phyloP scores from a whole-genome alignment of 352 stramenopile species.

The Phytophthora crassamura region DNA sequence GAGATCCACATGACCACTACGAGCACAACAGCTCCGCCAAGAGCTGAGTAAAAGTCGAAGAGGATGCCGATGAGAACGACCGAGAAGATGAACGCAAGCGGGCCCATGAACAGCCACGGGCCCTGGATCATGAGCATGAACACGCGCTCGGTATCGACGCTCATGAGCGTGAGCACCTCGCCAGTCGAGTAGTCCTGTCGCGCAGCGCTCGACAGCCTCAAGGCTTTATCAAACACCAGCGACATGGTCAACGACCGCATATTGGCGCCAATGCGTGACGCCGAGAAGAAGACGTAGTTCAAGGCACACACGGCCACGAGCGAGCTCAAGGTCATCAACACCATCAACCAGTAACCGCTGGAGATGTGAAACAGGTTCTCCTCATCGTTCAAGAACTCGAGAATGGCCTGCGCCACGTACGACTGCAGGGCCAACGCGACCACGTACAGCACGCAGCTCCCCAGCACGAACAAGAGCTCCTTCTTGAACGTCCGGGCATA shows the following conservation, averaged over 20 bases:
- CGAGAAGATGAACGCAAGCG: slow-evolving; percentile 33
- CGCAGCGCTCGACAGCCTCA: slow-evolving; percentile 64
- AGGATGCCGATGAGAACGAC: slow-evolving; percentile 39
- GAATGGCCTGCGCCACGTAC: slow-evolving; percentile 33
- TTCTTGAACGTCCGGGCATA: slow-evolving; percentile 24
- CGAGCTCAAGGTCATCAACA: slow-evolving; percentile 28
- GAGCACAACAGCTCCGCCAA: slow-evolving; percentile 20
- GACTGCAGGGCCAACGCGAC: slow-evolving; percentile 34
- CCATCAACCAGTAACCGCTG: slow-evolving; percentile 41
- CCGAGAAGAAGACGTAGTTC: slow-evolving; percentile 47
- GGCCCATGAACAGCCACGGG: slow-evolving; percentile 39
- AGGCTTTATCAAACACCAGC: slow-evolving; percentile 52
- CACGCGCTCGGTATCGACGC: slow-evolving; percentile 46
- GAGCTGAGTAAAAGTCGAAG: slow-evolving; percentile 27
- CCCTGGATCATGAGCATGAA: slow-evolving; percentile 39
- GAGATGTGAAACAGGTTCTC: slow-evolving; percentile 38
- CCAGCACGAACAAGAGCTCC: slow-evolving; percentile 19
- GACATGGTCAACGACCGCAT: slow-evolving; percentile 53
- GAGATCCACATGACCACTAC: background rate
- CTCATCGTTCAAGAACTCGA: slow-evolving; percentile 38
- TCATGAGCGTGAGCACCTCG: slow-evolving; percentile 52
- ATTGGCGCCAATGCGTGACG: slow-evolving; percentile 47
- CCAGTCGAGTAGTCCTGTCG: slow-evolving; percentile 45
- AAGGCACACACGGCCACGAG: slow-evolving; percentile 34
- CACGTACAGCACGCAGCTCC: slow-evolving; percentile 36